phyloP scores from a whole-genome alignment of 371 early-diverging fungal genomes.

The Rhizopus microsporus region DNA sequence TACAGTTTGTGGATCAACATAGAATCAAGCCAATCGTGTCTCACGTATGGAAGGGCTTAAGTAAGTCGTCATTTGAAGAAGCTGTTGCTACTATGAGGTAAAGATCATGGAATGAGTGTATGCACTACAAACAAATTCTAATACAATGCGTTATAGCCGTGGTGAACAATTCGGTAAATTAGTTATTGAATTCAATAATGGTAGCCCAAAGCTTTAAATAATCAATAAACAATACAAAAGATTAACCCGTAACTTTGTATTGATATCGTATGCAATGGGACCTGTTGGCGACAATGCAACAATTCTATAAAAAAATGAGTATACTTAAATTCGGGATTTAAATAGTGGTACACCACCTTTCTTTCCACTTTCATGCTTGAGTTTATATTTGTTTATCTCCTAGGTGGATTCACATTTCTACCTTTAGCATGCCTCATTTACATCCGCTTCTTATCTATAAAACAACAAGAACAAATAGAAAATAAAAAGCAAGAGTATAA shows the following conservation, averaged over 20 bases:
- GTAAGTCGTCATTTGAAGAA: constrained; percentile 41
- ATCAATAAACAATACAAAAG: background rate
- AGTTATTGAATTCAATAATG: constrained; percentile 33
- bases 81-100: constrained; percentile 63
- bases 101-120: background rate
- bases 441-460: constrained; percentile 4
- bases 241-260: background rate
- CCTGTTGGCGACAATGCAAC: background rate
- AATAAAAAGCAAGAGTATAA: background rate
- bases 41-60: constrained; percentile 59
- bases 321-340: background rate
- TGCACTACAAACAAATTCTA: background rate
- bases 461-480: constrained; percentile 1
- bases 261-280: no score
- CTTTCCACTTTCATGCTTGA: constrained; percentile 1
- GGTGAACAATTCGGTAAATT: constrained; percentile 64
- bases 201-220: constrained; percentile 17
- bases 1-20: constrained; percentile 57
- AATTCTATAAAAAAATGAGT: background rate
- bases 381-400: constrained; percentile 21
- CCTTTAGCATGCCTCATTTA: constrained; percentile 20
- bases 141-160: constrained; percentile 6
- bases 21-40: constrained; percentile 66
- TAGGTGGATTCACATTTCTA: constrained; percentile 28
- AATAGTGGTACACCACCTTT: background rate